Conservation (phyloP, 2,329 filamentous ascomycete genomes). For the Fusarium coffeatum region DNA sequence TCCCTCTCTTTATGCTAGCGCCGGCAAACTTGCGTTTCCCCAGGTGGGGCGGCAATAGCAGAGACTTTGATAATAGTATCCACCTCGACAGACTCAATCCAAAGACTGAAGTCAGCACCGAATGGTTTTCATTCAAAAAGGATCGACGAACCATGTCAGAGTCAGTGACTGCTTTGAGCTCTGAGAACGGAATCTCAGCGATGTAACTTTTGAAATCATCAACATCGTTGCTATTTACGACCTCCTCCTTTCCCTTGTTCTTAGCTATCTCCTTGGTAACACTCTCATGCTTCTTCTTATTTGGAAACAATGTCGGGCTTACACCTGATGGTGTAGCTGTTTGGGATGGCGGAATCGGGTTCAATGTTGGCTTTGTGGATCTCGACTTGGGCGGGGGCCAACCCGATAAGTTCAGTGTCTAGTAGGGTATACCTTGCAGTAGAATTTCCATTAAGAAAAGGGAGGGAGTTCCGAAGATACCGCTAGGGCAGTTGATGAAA, state of each 20-base stretch:
- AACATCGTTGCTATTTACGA: conserved; percentile 4
- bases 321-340: conserved; percentile 32
- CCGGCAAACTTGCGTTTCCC: too few relatives aligned
- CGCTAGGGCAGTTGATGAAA: too few relatives aligned
- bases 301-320: not conserved
- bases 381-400: too few relatives aligned
- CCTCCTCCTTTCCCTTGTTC: conserved; percentile 17
- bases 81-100: too few relatives aligned
- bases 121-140: too few relatives aligned
- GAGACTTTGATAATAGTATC: too few relatives aligned
- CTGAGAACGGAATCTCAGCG: conserved; percentile 4
- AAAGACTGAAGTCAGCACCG: too few relatives aligned
- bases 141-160: too few relatives aligned
- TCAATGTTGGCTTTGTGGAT: too few relatives aligned
- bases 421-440: not conserved
- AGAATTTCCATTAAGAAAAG: accelerated
- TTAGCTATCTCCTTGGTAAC: conserved; percentile 4
- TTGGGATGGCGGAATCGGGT: conserved; percentile 3
- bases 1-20: too few relatives aligned
- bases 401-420: not conserved
- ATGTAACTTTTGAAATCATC: conserved; percentile 19
- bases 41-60: too few relatives aligned
- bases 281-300: conserved; percentile 13
- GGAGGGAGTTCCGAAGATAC: accelerated
- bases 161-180: conserved; percentile 10